Base-by-base conservation (phyloP, 768 basidiomycete species). In the Piloderma croceum region DNA sequence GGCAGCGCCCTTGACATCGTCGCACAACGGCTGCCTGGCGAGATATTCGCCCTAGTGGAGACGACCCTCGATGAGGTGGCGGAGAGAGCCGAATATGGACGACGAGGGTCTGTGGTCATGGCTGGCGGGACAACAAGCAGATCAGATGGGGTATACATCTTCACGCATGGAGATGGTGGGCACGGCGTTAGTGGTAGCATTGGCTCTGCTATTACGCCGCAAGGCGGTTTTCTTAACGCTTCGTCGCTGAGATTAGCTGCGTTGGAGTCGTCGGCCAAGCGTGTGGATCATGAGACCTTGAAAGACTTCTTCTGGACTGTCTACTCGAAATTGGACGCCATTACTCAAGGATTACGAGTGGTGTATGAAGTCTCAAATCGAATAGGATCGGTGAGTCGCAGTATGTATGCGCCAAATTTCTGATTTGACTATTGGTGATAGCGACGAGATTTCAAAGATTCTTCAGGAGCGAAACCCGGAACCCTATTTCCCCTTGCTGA, bases 241-340 rank as follows among this genome's bases (percentile, higher is more conserved):
- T 75, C 79, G 13, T 61, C 62, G 18, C 61, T 91, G 42, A 74
- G 89, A 29, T 69, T 88, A 20, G 71, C 81, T 13, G 83, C 83
- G 2, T 59, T 90, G 47, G 90, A 90, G 53, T 77, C 81, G 6
- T 76, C 81, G 13, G 67, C 79, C 1, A 85, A 81, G 46, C 74
- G 78, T 23, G 67, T 72, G 13, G 88, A 96, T 51, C 87, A 90
- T 44, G 91, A 94, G 54, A 84, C 86, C 11, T 60, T 99, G 39
- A 74, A 70, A 44, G 96, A 98, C 59, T 71, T 99, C 24, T 98
- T 98, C 61, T 98, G 94, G 94, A 96, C 94, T 2, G 57, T 94
- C 12, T 99, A 90, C 58, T 96, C 91, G 12, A 98, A 99, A 61
- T 55, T 99, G 34, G 84, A 92, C 54, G 96, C 96, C 22, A 87